Base-by-base conservation (phyloP, 2,329 filamentous ascomycete genomes). In the Huntiella bhutanensis region DNA sequence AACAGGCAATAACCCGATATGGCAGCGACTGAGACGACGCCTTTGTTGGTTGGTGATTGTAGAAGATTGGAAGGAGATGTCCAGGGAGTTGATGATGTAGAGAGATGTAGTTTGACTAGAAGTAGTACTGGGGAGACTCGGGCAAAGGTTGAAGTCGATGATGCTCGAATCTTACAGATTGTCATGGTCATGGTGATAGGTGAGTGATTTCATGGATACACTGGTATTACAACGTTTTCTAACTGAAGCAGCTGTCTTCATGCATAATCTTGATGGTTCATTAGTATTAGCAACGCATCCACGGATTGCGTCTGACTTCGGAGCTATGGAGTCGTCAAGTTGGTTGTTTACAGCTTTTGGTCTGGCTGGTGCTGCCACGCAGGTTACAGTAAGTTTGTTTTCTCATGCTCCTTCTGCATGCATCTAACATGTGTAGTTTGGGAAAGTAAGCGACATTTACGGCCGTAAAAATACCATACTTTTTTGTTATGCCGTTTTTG, bases 261-360 rank as follows among this genome's bases (percentile, higher is more conserved):
- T 81, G 10, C 70, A 71, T 5, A 76, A 77, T 46, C 70, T 72
- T 12, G 80, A 85, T 54, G 60, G 63, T 0, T 77, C 75, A 1
- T 61, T 84, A 0, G 68, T 84, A 0, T 61, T 84, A 32, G 78
- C 80, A 0, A 80, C 78, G 0, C 74, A 80, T 49, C 70, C 71
- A 1, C 64, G 63, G 3, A 75, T 79, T 45, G 69, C 73, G 0
- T 79, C 74, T 7, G 69, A 77, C 46, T 79, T 79, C 53, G 62
- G 69, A 45, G 64, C 66, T 33, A 55, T 79, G 4, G 66, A 65
- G 12, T 66, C 71, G 44, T 75, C 73, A 3, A 73, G 67, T 49
- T 59, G 56, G 59, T 42, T 61, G 0, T 56, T 60, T 8, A 57
- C 57, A 1, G 54, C 56, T 3, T 61, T 60, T 43, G 56, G 54